Base-by-base conservation (phyloP, 1,139 yeast genomes). In the Zygotorulaspora mrakii region DNA sequence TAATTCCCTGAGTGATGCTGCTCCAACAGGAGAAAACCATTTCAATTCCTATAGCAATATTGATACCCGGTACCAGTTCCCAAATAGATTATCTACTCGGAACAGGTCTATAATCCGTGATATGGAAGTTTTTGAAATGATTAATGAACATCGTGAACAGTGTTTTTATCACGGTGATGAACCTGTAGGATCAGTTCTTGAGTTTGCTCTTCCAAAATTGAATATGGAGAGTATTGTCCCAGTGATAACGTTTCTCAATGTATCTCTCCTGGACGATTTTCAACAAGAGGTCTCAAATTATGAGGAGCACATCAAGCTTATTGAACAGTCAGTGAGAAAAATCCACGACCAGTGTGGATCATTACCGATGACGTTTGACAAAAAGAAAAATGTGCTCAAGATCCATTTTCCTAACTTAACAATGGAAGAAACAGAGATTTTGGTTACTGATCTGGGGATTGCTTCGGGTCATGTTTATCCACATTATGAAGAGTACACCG, bases 341-440 rank as follows among this genome's bases (percentile, higher is more conserved):
- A 48, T 53, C 13, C 54, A 70, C 37, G 71, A 63, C 61, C 66
- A 55, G 46, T 77, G 66, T 68, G 85, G 66, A 54, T 73, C 70
- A 42, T 64, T 74, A 47, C 79, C 80, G 8, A 59, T 74, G 43
- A 70, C 68, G 45, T 68, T 65, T 46, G 35, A 33, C 52, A 53
- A n/a, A 61, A 61, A 37, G 56, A 63, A 42, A 14, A 28, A 28
- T 11, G 65, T 69, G 17, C 62, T 76, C 31, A 62, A 77, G 46
- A 71, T 78, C 33, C 76, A 73, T 54, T 78, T 78, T 54, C 79
- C 82, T 18, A 78, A 77, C 55, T 70, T 78, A 49, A 81, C 77
- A 46, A 62, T 66, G 11, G 58, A 53, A 12, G 77, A 73, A 53
- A 66, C 78, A 56, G 81, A 77, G 53, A 46, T 47, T 13, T 60